A percentile compares a stretch with the other conserved stretches of the same genome.
Evolutionary conservation across 257 asterid genomes (phyloP).

Genomic region (Nicotiana undulata): DNA sequence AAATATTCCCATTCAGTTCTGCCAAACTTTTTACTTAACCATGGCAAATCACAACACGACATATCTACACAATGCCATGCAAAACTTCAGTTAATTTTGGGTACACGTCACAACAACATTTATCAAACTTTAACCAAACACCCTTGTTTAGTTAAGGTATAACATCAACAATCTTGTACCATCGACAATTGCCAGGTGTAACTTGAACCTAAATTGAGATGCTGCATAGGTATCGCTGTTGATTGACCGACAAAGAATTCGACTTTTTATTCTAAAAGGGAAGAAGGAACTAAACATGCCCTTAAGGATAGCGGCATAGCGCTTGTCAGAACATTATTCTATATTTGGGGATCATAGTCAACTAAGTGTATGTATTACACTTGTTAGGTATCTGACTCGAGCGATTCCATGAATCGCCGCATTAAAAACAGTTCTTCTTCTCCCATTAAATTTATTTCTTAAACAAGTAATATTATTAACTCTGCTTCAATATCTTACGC

Average conservation of each 20-base stretch:
- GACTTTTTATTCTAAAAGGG: not conserved
- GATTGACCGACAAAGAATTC: not conserved
- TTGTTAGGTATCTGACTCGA: not conserved
- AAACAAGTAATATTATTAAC: too few relatives aligned
- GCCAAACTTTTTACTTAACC: not conserved
- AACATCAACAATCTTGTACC: not conserved
- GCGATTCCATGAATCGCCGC: not conserved
- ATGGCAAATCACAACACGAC: not conserved
- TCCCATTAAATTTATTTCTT: not conserved
- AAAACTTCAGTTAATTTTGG: not conserved
- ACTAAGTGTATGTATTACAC: not conserved
- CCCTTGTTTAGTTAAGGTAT: not conserved
- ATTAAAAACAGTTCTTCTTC: not conserved
- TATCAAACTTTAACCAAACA: not conserved
- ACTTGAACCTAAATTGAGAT: not conserved
- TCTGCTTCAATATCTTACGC: not conserved
- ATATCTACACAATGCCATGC: not conserved
- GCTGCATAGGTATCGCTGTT: not conserved
- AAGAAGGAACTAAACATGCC: not conserved
- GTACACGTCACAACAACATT: not conserved
- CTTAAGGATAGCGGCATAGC: not conserved
- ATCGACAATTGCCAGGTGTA: not conserved
- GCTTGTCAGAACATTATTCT: not conserved
- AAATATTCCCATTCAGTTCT: not conserved
- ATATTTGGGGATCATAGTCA: not conserved